Conservation (phyloP, 768 basidiomycete genomes). For the Phanerochaete sordida region DNA sequence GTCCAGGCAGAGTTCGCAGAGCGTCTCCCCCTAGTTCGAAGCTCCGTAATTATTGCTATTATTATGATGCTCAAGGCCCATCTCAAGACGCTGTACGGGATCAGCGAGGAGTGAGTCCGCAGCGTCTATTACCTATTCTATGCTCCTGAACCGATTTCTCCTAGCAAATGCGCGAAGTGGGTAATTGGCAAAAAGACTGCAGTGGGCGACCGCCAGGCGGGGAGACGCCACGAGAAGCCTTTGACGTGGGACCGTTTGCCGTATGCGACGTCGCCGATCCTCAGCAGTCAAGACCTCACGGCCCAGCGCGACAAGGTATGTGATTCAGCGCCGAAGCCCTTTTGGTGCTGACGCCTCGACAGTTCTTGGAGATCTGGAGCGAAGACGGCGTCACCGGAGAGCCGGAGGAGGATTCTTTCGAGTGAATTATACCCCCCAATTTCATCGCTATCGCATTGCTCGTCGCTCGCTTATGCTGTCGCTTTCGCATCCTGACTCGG, state of each 20-base stretch:
- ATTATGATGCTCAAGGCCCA: slow-evolving; percentile 86
- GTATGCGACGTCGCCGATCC: slow-evolving; percentile 56
- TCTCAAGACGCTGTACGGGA: slow-evolving; percentile 75
- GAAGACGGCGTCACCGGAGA: slow-evolving; percentile 75
- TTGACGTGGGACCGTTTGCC: slow-evolving; percentile 75
- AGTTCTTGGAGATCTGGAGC: slow-evolving; percentile 81
- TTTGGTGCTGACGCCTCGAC: slow-evolving; percentile 6
- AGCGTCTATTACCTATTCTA: background rate
- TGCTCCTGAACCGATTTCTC: background rate
- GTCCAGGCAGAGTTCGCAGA: slow-evolving; percentile 12
- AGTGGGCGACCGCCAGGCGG: slow-evolving; percentile 78
- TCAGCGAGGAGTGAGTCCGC: slow-evolving; percentile 84
- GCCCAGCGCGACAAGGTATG: slow-evolving; percentile 64
- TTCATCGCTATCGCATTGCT: slow-evolving; percentile 4
- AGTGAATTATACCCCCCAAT: background rate
- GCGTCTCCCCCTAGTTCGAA: slow-evolving; percentile 44
- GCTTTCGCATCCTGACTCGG: background rate
- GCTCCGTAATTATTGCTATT: slow-evolving; percentile 76
- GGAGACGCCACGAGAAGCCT: slow-evolving; percentile 54
- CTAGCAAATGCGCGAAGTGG: slow-evolving; percentile 90
- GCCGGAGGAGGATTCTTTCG: slow-evolving; percentile 33
- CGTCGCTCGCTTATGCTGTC: slow-evolving; percentile 1
- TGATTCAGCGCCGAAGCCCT: background rate
- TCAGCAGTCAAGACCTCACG: slow-evolving; percentile 58
- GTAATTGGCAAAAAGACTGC: slow-evolving; percentile 86